A percentile compares a stretch with the other conserved stretches of the same genome.
phyloP scores from a whole-genome alignment of 495 filamentous ascomycete species.

The Baudoinia panamericana region DNA sequence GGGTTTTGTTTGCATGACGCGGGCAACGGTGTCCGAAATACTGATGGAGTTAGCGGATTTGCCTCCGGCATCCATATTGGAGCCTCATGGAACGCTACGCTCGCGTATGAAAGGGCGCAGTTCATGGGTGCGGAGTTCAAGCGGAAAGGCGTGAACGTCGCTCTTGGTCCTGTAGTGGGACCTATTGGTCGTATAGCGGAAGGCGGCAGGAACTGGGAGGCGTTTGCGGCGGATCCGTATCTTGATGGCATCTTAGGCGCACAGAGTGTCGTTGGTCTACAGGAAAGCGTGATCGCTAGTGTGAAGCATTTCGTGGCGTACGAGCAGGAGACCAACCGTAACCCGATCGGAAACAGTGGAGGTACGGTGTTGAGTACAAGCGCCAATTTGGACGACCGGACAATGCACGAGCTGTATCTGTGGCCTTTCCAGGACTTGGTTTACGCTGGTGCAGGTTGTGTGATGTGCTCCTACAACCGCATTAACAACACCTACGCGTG shows the following conservation, averaged over 20 bases:
- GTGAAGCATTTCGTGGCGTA: conserved; percentile 25
- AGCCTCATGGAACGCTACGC: conserved; percentile 21
- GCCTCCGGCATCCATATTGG: conserved; percentile 37
- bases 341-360: conserved; percentile 2
- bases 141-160: conserved; percentile 24
- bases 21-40: conserved; percentile 44
- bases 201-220: conserved; percentile 45
- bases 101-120: conserved; percentile 19
- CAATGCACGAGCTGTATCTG: conserved; percentile 23
- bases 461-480: conserved; percentile 23
- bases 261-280: conserved; percentile 23
- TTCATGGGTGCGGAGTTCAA: conserved; percentile 24
- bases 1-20: conserved; percentile 53
- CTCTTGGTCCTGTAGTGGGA: conserved; percentile 40
- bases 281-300: conserved; percentile 42
- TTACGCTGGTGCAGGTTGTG: conserved; percentile 13
- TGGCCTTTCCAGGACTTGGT: conserved; percentile 22
- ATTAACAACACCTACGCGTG: conserved; percentile 22
- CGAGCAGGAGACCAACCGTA: conserved; percentile 16
- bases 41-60: conserved; percentile 47
- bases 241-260: conserved; percentile 34
- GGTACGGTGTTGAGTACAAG: conserved; percentile 14
- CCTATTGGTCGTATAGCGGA: conserved; percentile 39
- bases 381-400: conserved; percentile 18
- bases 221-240: conserved; percentile 37